Percentiles rank a stretch among this genome's conserved stretches.
These are phyloP conservation scores for Boletus pseudopeckii DNA, from an alignment of 768 basidiomycete genomes.

Conservation along the genomic window DNA sequence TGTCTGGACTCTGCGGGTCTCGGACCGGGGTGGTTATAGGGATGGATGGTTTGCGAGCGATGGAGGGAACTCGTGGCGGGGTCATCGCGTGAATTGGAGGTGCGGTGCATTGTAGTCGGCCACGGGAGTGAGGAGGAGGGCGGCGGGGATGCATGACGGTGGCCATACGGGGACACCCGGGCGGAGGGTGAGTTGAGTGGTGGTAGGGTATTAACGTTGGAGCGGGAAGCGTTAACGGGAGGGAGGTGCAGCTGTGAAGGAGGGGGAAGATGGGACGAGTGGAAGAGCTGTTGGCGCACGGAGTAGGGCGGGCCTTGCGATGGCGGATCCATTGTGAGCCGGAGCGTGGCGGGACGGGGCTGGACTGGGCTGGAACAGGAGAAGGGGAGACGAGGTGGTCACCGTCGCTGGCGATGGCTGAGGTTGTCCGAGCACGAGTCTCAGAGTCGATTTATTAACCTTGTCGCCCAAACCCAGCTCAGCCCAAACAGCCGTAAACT, in stretches of 20 bases:
- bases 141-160: constrained; percentile 30
- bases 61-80: constrained; percentile 19
- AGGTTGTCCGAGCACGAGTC: constrained; percentile 17
- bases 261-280: constrained; percentile 42
- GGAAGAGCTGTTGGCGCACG: constrained; percentile 37
- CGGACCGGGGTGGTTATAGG: constrained; percentile 22
- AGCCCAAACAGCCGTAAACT: constrained; percentile 29
- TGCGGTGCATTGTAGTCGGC: constrained; percentile 31
- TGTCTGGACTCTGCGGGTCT: constrained; percentile 24
- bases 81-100: constrained; percentile 43
- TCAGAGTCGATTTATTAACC: constrained; percentile 23
- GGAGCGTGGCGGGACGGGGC: neutral
- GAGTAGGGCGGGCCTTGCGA: constrained; percentile 31
- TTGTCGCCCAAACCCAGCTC: constrained; percentile 13
- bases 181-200: constrained; percentile 34
- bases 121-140: constrained; percentile 24
- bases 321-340: constrained; percentile 25
- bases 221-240: constrained; percentile 34
- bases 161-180: constrained; percentile 23
- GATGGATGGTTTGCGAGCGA: constrained; percentile 13
- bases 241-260: constrained; percentile 41
- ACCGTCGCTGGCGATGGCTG: constrained; percentile 8
- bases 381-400: neutral
- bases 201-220: constrained; percentile 39
- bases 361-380: constrained; percentile 7